Conservation (phyloP, 257 asterid genomes). For the Henckelia pumila region DNA sequence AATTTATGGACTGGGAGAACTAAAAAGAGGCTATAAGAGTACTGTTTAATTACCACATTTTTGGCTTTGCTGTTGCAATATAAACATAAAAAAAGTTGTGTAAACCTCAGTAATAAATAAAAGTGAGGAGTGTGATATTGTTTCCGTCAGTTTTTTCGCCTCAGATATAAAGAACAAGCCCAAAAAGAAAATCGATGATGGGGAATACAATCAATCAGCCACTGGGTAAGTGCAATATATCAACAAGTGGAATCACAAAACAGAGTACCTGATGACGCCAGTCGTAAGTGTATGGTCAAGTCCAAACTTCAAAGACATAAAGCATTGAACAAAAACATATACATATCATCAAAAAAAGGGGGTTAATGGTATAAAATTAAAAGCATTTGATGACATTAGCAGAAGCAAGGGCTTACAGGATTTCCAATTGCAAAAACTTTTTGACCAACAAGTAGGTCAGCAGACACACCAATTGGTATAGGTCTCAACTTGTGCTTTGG, state of each 20-base stretch:
- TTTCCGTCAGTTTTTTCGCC: background rate
- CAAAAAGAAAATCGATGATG: slow-evolving; percentile 6
- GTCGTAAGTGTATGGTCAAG: slow-evolving; percentile 99
- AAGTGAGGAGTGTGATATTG: background rate
- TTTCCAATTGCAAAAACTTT: slow-evolving; percentile 95
- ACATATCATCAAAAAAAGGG: slow-evolving; percentile 26
- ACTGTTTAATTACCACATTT: background rate
- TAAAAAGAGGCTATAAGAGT: background rate
- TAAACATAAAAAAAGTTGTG: background rate
- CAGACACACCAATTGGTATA: slow-evolving; percentile 85
- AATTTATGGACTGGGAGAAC: background rate
- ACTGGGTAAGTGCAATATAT: background rate
- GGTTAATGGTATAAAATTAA: slow-evolving; percentile 21
- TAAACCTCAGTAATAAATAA: too few species aligned
- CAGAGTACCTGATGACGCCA: slow-evolving; percentile 88
- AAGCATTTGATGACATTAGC: slow-evolving; percentile 2
- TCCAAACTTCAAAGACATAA: slow-evolving; percentile 70
- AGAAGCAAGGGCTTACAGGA: slow-evolving; percentile 56
- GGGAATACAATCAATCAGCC: background rate
- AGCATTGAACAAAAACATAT: slow-evolving; percentile 10
- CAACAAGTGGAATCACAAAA: slow-evolving; percentile 18
- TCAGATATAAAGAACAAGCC: slow-evolving; percentile 1
- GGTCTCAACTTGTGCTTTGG: slow-evolving; percentile 84
- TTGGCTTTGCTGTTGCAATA: background rate
- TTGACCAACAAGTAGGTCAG: slow-evolving; percentile 97